A percentile compares a stretch with the other conserved stretches of the same genome.
phyloP scores from a whole-genome alignment of 2,329 filamentous ascomycete genomes.

The Periconia macrospinosa region DNA sequence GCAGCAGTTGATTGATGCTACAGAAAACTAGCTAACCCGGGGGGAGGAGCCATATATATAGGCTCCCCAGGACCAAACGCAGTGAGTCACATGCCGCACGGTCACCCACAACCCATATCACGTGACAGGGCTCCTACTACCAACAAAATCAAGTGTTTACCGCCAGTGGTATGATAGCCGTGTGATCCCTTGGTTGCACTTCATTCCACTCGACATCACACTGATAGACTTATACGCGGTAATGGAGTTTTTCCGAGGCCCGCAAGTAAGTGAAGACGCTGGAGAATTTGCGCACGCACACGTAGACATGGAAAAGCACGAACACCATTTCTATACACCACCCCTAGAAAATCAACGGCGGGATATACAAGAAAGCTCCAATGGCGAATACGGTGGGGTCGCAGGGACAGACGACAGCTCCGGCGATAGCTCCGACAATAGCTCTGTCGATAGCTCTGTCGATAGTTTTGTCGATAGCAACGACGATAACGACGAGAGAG shows the following conservation, averaged over 20 bases:
- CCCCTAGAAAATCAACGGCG: neutral
- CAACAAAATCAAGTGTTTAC: conserved; percentile 73
- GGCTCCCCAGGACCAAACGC: too few species aligned
- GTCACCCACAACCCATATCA: too few species aligned
- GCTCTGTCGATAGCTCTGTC: conserved; percentile 12
- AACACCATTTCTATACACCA: conserved; percentile 17
- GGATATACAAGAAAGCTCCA: neutral
- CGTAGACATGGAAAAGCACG: conserved; percentile 15
- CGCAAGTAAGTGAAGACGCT: conserved; percentile 45
- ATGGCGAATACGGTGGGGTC: neutral
- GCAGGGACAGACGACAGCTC: neutral
- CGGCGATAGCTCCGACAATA: conserved; percentile 8
- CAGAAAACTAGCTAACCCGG: too few species aligned
- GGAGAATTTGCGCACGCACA: conserved; percentile 14
- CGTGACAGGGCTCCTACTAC: too few species aligned
- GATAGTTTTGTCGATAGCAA: neutral
- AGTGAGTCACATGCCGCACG: too few species aligned
- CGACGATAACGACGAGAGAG: conserved; percentile 54
- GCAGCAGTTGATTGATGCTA: too few species aligned
- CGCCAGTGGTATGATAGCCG: conserved; percentile 74
- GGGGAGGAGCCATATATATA: too few species aligned
- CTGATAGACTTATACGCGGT: conserved; percentile 73
- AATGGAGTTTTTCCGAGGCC: conserved; percentile 74
- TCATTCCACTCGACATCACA: conserved; percentile 76
- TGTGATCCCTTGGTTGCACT: conserved; percentile 76